A percentile compares a stretch with the other conserved stretches of the same genome.
Conservation (phyloP, 192 early-diverging fungal genomes). For the Martensiomyces pterosporus region DNA sequence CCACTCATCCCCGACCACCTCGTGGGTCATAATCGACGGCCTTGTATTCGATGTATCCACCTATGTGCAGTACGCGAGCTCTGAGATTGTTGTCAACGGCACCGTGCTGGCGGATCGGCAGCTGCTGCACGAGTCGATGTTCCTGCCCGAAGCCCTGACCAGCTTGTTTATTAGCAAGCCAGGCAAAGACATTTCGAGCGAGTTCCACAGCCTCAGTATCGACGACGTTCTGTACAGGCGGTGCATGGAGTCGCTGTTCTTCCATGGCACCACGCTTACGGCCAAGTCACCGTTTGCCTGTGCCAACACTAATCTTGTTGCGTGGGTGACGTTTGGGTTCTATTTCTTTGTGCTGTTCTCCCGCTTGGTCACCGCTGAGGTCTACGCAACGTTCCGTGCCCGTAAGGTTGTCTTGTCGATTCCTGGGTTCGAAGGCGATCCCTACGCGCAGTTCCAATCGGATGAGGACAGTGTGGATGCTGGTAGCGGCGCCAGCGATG, state of each 20-base stretch:
- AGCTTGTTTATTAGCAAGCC: slow-evolving; percentile 32
- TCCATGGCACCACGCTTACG: slow-evolving; percentile 33
- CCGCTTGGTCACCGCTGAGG: slow-evolving; percentile 32
- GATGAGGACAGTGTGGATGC: neutral
- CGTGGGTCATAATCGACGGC: slow-evolving; percentile 37
- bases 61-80: slow-evolving; percentile 31
- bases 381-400: slow-evolving; percentile 25
- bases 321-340: slow-evolving; percentile 46
- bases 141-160: slow-evolving; percentile 29
- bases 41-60: slow-evolving; percentile 35
- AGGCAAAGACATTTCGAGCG: slow-evolving; percentile 28
- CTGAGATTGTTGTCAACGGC: slow-evolving; percentile 28
- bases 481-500: neutral
- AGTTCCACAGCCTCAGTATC: slow-evolving; percentile 13
- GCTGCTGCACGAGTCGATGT: slow-evolving; percentile 24
- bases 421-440: slow-evolving; percentile 3
- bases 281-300: slow-evolving; percentile 47
- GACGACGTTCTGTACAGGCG: slow-evolving; percentile 33
- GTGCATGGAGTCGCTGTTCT: slow-evolving; percentile 35
- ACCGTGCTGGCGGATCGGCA: slow-evolving; percentile 23
- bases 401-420: slow-evolving; percentile 24
- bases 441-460: neutral
- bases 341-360: slow-evolving; percentile 37
- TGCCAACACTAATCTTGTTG: slow-evolving; percentile 49
- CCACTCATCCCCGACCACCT: slow-evolving; percentile 22